phyloP scores from a whole-genome alignment of 2,329 filamentous ascomycete genomes.

The Alternaria triticina region DNA sequence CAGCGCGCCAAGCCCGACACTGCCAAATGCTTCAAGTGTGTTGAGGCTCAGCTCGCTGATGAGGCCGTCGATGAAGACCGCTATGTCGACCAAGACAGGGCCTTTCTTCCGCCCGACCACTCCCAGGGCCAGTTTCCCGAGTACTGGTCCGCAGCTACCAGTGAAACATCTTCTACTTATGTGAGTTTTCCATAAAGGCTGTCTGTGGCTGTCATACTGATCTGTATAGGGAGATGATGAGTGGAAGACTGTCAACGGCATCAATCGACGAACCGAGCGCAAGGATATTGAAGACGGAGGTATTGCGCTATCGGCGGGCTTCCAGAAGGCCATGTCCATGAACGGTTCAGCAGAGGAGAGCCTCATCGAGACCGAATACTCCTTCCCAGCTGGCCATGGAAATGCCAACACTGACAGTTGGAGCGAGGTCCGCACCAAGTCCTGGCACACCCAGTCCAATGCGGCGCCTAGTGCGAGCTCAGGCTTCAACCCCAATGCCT shows the following conservation, averaged over 20 bases:
- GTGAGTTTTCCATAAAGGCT: conserved; percentile 17
- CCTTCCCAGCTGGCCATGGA: conserved; percentile 1
- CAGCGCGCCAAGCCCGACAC: conserved; percentile 55
- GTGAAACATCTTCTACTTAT: conserved; percentile 22
- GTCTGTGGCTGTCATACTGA: conserved; percentile 4
- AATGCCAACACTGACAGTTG: conserved; percentile 12
- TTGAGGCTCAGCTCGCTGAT: conserved; percentile 29
- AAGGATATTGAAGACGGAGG: conserved; percentile 12
- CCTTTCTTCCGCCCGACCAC: conserved; percentile 27
- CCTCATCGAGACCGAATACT: conserved; percentile 31
- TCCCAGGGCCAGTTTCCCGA: conserved; percentile 22
- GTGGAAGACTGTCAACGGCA: conserved; percentile 9
- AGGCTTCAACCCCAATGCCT: conserved; percentile 26
- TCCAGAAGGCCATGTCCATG: conserved; percentile 24
- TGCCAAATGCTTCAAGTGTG: conserved; percentile 46
- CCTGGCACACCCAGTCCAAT: conserved; percentile 33
- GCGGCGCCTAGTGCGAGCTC: conserved; percentile 13
- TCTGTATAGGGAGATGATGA: conserved; percentile 17
- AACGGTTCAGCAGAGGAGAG: conserved; percentile 11
- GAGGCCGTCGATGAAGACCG: conserved; percentile 34
- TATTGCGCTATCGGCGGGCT: conserved; percentile 21
- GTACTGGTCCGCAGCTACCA: conserved; percentile 23
- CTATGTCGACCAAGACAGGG: conserved; percentile 36
- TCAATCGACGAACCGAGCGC: not conserved
- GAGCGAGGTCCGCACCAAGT: conserved; percentile 22